Evolutionary conservation across 2,329 filamentous ascomycete species (phyloP), one percentile per base, ranked within the genome.

Genomic region (Calonectria leucothoes): DNA sequence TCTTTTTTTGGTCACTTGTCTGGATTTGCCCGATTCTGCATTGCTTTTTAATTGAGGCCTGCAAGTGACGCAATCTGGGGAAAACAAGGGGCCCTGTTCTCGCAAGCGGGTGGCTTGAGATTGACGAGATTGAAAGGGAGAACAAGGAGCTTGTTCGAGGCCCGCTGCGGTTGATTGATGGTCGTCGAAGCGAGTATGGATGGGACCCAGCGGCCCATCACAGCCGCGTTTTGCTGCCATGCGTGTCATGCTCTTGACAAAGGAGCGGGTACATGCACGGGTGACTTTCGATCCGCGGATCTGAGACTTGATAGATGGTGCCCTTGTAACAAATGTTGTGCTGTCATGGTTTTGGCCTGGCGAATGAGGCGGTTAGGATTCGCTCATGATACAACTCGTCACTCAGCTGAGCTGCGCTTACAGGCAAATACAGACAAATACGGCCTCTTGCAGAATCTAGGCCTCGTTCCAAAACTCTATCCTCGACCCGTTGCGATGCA

Each of bases 11-110:
- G 33, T 39, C 31, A 23, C 23, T 63, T 63, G n/a, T 27, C 31
- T 61, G 52, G 15, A 29, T 31, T 8, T n/a, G 45, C 31, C 20
- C 15, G 31, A 45, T 33, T 55, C 23, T 67, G 55, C 7, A 23
- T 64, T 55, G 57, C 67, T 35, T 65, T 70, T 39, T 64, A 37
- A 64, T 29, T 39, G 23, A 49, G 69, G 64, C 64, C 39, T 27
- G 33, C 64, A 27, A 33, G 27, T 67, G 63, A 64, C 42, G 57
- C 27, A 74, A 76, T 75, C 45, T 72, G 35, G 55, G 65, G 73
- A 45, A 68, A 72, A 45, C 65, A 69, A 66, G 59, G 69, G 45
- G 48, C 69, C 66, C 71, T 69, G 55, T 55, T 67, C 17, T 37
- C 11, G 33, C 35, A 14, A 29, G 33, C 15, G 20, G 27, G 39